Evolutionary conservation across 345 rosid genomes (phyloP).

Genomic region (Alliaria petiolata): DNA sequence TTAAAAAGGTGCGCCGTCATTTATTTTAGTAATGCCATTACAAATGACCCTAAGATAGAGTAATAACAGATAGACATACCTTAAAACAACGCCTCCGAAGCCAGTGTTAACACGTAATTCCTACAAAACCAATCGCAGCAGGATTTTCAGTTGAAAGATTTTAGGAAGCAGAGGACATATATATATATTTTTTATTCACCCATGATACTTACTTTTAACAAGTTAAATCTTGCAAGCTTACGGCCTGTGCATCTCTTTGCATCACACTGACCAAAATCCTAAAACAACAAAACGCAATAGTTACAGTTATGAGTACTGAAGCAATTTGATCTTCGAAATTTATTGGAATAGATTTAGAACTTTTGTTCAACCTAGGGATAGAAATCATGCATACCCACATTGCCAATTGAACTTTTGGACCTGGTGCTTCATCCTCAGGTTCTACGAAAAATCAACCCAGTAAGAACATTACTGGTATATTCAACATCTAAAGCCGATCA

Average conservation of each 20-base stretch:
- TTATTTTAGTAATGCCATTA: neutral
- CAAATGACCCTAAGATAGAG: neutral
- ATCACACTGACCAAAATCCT: conserved; percentile 98
- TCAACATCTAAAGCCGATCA: neutral
- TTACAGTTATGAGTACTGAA: neutral
- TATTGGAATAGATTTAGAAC: too few relatives aligned
- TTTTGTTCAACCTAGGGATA: neutral
- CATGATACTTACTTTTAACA: conserved; percentile 85
- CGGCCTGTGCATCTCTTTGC: conserved; percentile 97
- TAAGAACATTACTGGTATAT: neutral
- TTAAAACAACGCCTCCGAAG: conserved; percentile 85
- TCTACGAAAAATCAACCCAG: conserved; percentile 31
- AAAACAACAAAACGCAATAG: conserved; percentile 19
- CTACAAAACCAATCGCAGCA: conserved; percentile 42
- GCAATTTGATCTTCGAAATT: neutral
- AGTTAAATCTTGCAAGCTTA: conserved; percentile 80
- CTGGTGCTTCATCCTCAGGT: conserved; percentile 52
- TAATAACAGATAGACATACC: conserved; percentile 37
- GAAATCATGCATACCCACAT: conserved; percentile 71
- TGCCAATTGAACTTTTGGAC: conserved; percentile 75
- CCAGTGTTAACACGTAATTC: conserved; percentile 76
- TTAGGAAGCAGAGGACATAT: neutral
- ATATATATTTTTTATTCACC: neutral
- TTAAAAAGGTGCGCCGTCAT: neutral
- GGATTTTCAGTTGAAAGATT: neutral